Conservation (phyloP, 352 stramenopile species). For the Aphanomyces cochlioides region DNA sequence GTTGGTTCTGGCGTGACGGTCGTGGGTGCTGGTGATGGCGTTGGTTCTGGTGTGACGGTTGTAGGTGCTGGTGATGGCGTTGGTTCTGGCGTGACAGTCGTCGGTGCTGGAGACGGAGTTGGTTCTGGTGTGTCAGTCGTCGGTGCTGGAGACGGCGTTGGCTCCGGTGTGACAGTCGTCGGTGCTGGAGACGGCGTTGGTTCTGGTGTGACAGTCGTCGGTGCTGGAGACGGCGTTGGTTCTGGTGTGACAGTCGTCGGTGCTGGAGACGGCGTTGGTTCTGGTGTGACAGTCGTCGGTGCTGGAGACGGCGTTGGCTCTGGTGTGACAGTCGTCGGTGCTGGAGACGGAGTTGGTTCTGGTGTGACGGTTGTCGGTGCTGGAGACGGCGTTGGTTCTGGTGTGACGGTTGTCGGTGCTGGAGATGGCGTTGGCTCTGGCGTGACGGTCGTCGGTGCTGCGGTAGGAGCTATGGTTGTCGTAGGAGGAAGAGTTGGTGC, state of each 20-base stretch:
- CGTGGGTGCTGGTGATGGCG: background rate
- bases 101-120: background rate
- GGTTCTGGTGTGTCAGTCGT: background rate
- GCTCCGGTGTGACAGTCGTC: background rate
- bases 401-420: background rate
- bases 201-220: background rate
- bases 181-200: too few relatives aligned
- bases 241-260: background rate
- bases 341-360: background rate
- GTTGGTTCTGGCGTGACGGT: background rate
- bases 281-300: background rate
- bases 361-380: background rate
- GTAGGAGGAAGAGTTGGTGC: background rate
- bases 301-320: background rate
- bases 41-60: background rate
- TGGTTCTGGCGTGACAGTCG: background rate
- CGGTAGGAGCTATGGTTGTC: background rate
- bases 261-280: too few relatives aligned
- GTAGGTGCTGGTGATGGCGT: background rate
- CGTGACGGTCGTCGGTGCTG: background rate
- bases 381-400: background rate
- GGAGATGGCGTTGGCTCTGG: background rate
- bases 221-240: background rate
- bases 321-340: background rate
- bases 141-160: background rate